Evolutionary conservation across 139 green algal genomes (phyloP).

Genomic region (Volvox reticuliferus): DNA sequence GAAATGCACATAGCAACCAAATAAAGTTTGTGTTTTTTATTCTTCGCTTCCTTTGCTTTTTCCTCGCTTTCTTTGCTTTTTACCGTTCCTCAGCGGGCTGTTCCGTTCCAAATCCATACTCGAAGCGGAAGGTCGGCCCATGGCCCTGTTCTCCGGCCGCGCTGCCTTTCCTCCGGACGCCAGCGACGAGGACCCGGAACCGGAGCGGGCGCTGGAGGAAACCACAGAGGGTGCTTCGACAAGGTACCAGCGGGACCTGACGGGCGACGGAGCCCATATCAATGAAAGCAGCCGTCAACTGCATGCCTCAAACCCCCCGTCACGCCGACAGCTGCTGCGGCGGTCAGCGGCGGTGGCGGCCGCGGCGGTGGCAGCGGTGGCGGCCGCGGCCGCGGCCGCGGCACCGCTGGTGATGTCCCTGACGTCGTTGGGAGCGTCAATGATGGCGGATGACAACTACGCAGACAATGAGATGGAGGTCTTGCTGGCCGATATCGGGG

Average conservation of each 20-base stretch:
- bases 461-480: not conserved
- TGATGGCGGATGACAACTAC: not conserved
- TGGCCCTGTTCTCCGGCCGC: not conserved
- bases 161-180: not conserved
- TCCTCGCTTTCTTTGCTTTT: not conserved
- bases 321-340: not conserved
- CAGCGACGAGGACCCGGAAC: not conserved
- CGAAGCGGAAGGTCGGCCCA: not conserved
- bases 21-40: not conserved
- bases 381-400: not conserved
- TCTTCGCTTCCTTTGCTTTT: not conserved
- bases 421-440: not conserved
- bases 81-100: not conserved
- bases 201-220: not conserved
- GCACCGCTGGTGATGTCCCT: not conserved
- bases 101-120: not conserved
- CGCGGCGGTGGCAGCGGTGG: not conserved
- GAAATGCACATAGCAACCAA: no score
- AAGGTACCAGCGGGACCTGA: not conserved
- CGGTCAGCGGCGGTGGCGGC: not conserved
- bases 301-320: not conserved
- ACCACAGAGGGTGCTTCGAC: not conserved
- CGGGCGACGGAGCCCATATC: not conserved
- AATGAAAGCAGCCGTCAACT: no score
- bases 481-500: not conserved